Conservation (phyloP, 352 stramenopile genomes). For the Globisporangium takayamanum region DNA sequence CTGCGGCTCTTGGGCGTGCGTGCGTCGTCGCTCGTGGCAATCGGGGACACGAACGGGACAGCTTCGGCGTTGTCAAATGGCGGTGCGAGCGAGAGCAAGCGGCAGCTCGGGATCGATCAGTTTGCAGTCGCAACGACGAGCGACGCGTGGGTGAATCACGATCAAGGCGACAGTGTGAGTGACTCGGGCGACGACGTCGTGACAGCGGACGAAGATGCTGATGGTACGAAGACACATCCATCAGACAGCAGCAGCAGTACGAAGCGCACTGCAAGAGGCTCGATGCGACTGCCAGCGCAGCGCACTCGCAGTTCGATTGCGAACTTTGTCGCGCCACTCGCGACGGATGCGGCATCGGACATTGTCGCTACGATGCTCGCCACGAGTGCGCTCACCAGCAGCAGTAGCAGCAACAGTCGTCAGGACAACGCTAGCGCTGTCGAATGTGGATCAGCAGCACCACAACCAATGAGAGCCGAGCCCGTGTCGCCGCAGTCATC, state of each 20-base stretch:
- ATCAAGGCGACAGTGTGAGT: background rate
- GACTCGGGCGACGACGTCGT: background rate
- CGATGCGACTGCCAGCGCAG: background rate
- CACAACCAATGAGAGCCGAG: background rate
- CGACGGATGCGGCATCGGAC: conserved; percentile 11
- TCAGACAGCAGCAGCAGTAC: background rate
- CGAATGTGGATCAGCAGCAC: background rate
- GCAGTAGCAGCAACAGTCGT: background rate
- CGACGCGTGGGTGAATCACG: background rate
- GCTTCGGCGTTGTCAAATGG: conserved; percentile 10
- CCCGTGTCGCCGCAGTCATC: background rate
- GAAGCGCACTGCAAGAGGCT: background rate
- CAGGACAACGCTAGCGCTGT: background rate
- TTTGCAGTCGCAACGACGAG: conserved; percentile 22
- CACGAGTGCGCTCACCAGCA: conserved; percentile 6
- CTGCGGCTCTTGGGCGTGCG: conserved; percentile 63
- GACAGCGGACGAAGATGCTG: conserved; percentile 1
- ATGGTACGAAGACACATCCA: too few species aligned
- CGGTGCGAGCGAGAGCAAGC: conserved; percentile 14
- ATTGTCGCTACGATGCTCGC: conserved; percentile 17
- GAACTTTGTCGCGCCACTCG: conserved; percentile 6
- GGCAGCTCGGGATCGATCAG: conserved; percentile 39
- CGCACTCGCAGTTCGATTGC: conserved; percentile 1
- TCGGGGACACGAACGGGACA: background rate
- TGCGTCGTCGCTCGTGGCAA: conserved; percentile 33